Evolutionary conservation across 176 grass and related monocot genomes (phyloP).

Genomic region (Juncus inflexus): DNA sequence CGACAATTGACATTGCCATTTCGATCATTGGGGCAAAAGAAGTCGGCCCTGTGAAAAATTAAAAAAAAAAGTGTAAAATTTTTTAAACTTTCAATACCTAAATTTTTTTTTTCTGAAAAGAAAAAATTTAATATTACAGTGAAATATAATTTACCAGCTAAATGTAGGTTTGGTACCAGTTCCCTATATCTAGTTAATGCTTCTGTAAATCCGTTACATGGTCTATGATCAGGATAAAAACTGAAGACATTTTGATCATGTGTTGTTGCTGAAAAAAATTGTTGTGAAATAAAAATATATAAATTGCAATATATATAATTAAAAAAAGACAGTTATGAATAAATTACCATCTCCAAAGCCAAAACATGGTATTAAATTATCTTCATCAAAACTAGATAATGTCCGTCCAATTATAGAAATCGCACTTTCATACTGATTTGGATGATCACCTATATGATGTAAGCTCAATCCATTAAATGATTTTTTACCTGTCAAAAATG

Average conservation of each 20-base stretch:
- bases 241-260: slow-evolving; percentile 87
- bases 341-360: slow-evolving; percentile 91
- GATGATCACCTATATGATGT: slow-evolving; percentile 61
- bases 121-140: background rate
- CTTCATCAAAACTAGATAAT: slow-evolving; percentile 75
- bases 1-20: slow-evolving; percentile 88
- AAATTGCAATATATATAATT: background rate
- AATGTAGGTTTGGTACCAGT: slow-evolving; percentile 62
- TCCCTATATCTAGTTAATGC: slow-evolving; percentile 73
- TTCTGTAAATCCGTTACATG: slow-evolving; percentile 79
- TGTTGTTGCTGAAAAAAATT: slow-evolving; percentile 55
- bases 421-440: slow-evolving; percentile 85
- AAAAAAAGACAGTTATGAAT: background rate
- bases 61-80: background rate
- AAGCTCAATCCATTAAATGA: slow-evolving; percentile 68
- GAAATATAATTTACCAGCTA: slow-evolving; percentile 50
- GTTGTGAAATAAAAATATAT: background rate
- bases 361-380: slow-evolving; percentile 95
- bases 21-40: slow-evolving; percentile 90
- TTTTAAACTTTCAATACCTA: background rate
- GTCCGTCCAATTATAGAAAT: slow-evolving; percentile 86
- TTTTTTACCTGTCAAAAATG: slow-evolving; percentile 20
- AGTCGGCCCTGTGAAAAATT: slow-evolving; percentile 57
- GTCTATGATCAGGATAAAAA: slow-evolving; percentile 65
- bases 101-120: background rate